Evolutionary conservation across 805 yeast genomes (phyloP).

Genomic region (Yarrowia sp.): DNA sequence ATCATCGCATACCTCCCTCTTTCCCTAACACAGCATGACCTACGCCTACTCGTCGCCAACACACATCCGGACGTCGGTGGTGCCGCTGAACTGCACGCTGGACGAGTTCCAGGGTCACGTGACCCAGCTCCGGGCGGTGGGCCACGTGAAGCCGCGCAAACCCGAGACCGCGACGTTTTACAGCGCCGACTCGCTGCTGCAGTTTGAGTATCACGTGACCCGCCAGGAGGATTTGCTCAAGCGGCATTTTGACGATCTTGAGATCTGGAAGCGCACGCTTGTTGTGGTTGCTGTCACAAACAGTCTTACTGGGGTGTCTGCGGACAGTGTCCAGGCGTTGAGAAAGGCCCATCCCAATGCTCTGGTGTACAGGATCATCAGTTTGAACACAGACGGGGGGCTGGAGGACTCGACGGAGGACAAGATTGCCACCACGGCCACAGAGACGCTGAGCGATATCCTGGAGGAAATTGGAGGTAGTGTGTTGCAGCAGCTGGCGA

Average conservation of each 20-base stretch:
- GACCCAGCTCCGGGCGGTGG: slow-evolving; percentile 9
- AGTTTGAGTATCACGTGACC: slow-evolving; percentile 14
- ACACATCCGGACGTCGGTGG: slow-evolving; percentile 14
- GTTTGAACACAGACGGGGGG: slow-evolving; percentile 5
- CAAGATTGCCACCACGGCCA: slow-evolving; percentile 14
- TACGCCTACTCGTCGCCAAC: slow-evolving; percentile 31
- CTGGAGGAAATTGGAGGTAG: slow-evolving; percentile 10
- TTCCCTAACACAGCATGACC: slow-evolving; percentile 4
- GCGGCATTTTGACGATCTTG: slow-evolving; percentile 72
- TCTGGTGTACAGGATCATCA: slow-evolving; percentile 16
- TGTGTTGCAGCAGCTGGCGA: slow-evolving; percentile 24
- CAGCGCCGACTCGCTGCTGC: neutral
- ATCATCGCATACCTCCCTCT: neutral
- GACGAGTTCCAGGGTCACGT: slow-evolving; percentile 17
- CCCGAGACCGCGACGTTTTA: slow-evolving; percentile 20
- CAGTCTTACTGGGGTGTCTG: slow-evolving; percentile 44
- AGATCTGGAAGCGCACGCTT: slow-evolving; percentile 83
- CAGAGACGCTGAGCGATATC: slow-evolving; percentile 16
- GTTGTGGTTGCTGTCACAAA: slow-evolving; percentile 56
- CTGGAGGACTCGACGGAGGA: slow-evolving; percentile 15
- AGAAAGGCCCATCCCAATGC: slow-evolving; percentile 54
- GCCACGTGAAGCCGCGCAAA: slow-evolving; percentile 17
- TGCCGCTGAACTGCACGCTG: slow-evolving; percentile 15
- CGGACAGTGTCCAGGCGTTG: neutral
- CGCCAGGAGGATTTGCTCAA: slow-evolving; percentile 32